These are phyloP conservation scores for Lepiota venenata DNA, from an alignment of 768 basidiomycete genomes.

Conservation along the genomic window DNA sequence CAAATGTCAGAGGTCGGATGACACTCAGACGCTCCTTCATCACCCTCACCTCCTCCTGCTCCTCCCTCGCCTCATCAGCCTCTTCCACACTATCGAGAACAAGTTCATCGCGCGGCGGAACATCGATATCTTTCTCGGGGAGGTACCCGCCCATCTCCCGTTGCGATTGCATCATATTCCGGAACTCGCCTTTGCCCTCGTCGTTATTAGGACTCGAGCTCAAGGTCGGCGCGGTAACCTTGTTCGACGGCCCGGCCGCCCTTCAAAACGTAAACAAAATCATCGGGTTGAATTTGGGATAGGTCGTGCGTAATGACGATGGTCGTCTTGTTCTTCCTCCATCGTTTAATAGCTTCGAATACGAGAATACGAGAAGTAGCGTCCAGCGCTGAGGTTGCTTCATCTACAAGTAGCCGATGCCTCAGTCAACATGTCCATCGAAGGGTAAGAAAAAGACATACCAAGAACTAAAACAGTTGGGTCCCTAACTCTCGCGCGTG, in stretches of 20 bases:
- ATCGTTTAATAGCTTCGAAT: slow-evolving; percentile 63
- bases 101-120: slow-evolving; percentile 29
- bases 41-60: slow-evolving; percentile 18
- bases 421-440: background rate
- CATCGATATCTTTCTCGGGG: slow-evolving; percentile 32
- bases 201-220: slow-evolving; percentile 31
- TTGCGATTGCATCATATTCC: slow-evolving; percentile 60
- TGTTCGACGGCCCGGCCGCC: slow-evolving; percentile 80
- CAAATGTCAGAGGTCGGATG: slow-evolving; percentile 56
- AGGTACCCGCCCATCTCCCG: slow-evolving; percentile 48
- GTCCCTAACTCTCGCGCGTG: slow-evolving; percentile 79
- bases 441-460: slow-evolving; percentile 30
- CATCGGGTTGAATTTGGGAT: slow-evolving; percentile 65
- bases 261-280: slow-evolving; percentile 93
- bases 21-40: slow-evolving; percentile 32
- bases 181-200: slow-evolving; percentile 59
- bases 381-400: slow-evolving; percentile 84
- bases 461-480: slow-evolving; percentile 90
- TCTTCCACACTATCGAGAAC: slow-evolving; percentile 47
- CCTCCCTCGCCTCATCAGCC: slow-evolving; percentile 44
- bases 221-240: slow-evolving; percentile 82
- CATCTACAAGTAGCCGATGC: slow-evolving; percentile 52
- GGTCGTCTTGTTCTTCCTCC: slow-evolving; percentile 79
- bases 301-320: slow-evolving; percentile 97
- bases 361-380: slow-evolving; percentile 84